phyloP scores from a whole-genome alignment of 2,329 filamentous ascomycete genomes.

The Penicillium concentricum region DNA sequence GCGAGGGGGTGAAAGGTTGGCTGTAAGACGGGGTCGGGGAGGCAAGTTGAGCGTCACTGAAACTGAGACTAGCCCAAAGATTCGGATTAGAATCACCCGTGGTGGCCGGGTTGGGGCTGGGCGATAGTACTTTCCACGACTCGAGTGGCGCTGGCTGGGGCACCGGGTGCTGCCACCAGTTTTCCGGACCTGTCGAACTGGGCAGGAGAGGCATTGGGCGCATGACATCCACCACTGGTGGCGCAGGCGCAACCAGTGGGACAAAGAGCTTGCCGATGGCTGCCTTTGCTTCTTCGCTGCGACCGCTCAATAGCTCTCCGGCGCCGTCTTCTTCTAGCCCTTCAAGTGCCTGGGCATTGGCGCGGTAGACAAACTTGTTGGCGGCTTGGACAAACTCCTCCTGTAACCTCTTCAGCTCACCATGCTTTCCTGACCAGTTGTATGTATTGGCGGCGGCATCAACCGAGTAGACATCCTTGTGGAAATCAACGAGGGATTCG shows the following conservation, averaged over 20 bases:
- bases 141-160: conserved; percentile 72
- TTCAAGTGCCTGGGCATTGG: conserved; percentile 83
- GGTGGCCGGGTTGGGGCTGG: conserved; percentile 72
- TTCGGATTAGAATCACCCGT: conserved; percentile 70
- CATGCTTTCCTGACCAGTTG: conserved; percentile 95
- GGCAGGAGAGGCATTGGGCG: conserved; percentile 82
- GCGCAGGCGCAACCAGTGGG: conserved; percentile 80
- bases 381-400: conserved; percentile 94
- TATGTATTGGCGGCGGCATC: conserved; percentile 87
- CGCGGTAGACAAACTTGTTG: conserved; percentile 96
- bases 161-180: conserved; percentile 78
- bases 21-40: conserved; percentile 80
- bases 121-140: conserved; percentile 86
- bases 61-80: conserved; percentile 76
- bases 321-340: conserved; percentile 95
- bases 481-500: conserved; percentile 87
- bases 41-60: conserved; percentile 70
- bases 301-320: conserved; percentile 86
- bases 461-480: conserved; percentile 91
- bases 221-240: conserved; percentile 84
- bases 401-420: conserved; percentile 94
- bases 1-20: conserved; percentile 71
- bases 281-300: conserved; percentile 89
- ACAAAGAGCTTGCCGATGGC: conserved; percentile 81
- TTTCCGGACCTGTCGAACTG: conserved; percentile 70